A percentile compares a stretch with the other conserved stretches of the same genome.
Evolutionary conservation across 2,329 filamentous ascomycete species (phyloP).

Genomic region (Pseudogymnoascus sp.): DNA sequence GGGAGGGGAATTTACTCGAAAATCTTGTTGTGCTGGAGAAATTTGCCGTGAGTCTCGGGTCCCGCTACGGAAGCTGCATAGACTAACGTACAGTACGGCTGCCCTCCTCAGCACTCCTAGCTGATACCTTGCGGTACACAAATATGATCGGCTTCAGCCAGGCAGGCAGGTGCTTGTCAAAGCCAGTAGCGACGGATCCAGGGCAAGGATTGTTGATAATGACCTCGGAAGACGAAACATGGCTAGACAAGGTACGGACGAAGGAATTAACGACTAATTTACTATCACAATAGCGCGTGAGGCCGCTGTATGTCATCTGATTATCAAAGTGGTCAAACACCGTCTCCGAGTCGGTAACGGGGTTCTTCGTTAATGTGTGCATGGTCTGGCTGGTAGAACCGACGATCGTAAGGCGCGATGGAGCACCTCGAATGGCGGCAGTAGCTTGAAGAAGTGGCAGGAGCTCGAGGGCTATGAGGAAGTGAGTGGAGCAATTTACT

Average conservation of each 20-base stretch:
- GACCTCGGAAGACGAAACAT: constrained; percentile 17
- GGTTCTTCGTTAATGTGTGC: neutral
- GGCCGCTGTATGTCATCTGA: neutral
- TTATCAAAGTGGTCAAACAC: neutral
- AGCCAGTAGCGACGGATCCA: constrained; percentile 6
- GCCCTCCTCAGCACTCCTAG: neutral
- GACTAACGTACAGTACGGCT: neutral
- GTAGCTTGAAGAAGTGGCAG: neutral
- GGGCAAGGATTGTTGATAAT: constrained; percentile 21
- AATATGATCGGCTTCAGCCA: neutral
- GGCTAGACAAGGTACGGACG: constrained; percentile 13
- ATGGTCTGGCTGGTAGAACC: neutral
- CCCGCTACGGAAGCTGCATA: neutral
- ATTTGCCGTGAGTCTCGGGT: neutral
- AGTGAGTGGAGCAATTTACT: neutral
- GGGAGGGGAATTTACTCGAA: neutral
- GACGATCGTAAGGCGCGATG: neutral
- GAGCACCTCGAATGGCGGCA: neutral
- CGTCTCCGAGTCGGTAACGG: neutral
- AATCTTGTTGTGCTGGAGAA: neutral
- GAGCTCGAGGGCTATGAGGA: neutral
- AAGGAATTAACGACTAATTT: constrained; percentile 15
- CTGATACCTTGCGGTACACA: neutral
- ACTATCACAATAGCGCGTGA: constrained; percentile 11
- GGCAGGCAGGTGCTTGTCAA: neutral